A percentile compares a stretch with the other conserved stretches of the same genome.
Evolutionary conservation across 768 basidiomycete species (phyloP).

Genomic region (Russula brevipes): DNA sequence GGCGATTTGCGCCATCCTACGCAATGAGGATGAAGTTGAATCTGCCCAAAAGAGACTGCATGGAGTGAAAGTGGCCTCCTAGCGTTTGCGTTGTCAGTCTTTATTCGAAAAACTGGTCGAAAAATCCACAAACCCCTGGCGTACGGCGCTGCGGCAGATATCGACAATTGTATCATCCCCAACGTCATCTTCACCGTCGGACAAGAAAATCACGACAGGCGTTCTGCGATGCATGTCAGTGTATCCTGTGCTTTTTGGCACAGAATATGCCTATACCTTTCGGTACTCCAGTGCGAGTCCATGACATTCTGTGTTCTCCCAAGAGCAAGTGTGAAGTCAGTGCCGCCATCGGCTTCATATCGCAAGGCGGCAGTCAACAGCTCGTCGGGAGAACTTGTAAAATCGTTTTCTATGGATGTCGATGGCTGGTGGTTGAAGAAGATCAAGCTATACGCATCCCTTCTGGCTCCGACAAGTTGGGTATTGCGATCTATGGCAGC

Average conservation of each 20-base stretch:
- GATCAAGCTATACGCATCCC: constrained; percentile 56
- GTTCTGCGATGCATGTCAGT: constrained; percentile 32
- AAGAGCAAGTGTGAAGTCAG: constrained; percentile 43
- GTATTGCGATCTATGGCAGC: constrained; percentile 32
- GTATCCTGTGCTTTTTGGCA: background rate
- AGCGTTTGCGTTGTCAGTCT: background rate
- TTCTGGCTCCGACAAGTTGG: constrained; percentile 31
- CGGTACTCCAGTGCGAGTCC: constrained; percentile 46
- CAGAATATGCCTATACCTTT: constrained; percentile 37
- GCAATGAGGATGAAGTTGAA: constrained; percentile 32
- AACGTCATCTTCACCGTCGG: constrained; percentile 49
- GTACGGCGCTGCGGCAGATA: constrained; percentile 40
- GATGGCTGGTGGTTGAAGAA: constrained; percentile 37
- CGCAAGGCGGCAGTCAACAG: constrained; percentile 39
- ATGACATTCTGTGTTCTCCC: constrained; percentile 35
- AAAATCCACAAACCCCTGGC: constrained; percentile 39
- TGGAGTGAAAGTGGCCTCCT: constrained; percentile 60
- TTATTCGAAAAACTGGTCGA: background rate
- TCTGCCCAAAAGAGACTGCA: constrained; percentile 50
- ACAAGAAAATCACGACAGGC: constrained; percentile 53
- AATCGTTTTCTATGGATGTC: constrained; percentile 41
- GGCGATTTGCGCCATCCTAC: constrained; percentile 51
- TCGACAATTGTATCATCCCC: constrained; percentile 38
- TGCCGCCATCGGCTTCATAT: constrained; percentile 36
- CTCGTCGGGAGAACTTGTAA: constrained; percentile 40